phyloP scores from a whole-genome alignment of 2,329 filamentous ascomycete genomes.

The Cucurbitaria berberidis region DNA sequence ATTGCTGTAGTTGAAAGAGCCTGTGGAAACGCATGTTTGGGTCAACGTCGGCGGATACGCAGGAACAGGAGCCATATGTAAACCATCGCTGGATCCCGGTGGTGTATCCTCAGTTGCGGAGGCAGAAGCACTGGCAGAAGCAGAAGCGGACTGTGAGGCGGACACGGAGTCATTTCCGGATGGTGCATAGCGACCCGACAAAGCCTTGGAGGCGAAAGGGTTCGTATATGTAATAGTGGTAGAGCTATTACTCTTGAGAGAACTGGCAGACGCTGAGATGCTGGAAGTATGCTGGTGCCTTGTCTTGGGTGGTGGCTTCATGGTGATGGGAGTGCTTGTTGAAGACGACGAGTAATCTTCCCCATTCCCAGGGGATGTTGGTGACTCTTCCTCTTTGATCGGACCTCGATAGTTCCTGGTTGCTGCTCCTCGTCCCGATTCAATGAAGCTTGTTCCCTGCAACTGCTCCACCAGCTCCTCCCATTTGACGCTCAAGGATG shows the following conservation, averaged over 20 bases:
- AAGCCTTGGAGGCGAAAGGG: constrained; percentile 29
- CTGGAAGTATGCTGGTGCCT: constrained; percentile 42
- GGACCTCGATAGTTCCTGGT: constrained; percentile 35
- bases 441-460: constrained; percentile 40
- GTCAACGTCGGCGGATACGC: constrained; percentile 39
- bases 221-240: constrained; percentile 31
- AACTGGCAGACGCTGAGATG: constrained; percentile 43
- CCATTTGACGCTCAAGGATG: constrained; percentile 57
- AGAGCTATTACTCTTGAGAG: constrained; percentile 37
- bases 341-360: constrained; percentile 40
- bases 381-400: constrained; percentile 34
- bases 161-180: constrained; percentile 35
- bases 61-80: constrained; percentile 42
- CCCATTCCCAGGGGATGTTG: constrained; percentile 28
- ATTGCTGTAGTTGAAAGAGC: constrained; percentile 22
- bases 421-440: constrained; percentile 39
- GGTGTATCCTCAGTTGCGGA: constrained; percentile 46
- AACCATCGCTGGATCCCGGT: constrained; percentile 45
- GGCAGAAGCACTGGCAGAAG: constrained; percentile 39
- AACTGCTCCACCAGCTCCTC: constrained; percentile 60
- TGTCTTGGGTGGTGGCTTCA: constrained; percentile 37
- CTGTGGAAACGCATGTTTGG: constrained; percentile 28
- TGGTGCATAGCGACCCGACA: constrained; percentile 29
- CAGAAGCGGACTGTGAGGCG: constrained; percentile 35
- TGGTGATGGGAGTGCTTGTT: constrained; percentile 44